These are phyloP conservation scores for Pyrenula aspistea DNA, from an alignment of 495 filamentous ascomycete genomes.

Conservation along the genomic window DNA sequence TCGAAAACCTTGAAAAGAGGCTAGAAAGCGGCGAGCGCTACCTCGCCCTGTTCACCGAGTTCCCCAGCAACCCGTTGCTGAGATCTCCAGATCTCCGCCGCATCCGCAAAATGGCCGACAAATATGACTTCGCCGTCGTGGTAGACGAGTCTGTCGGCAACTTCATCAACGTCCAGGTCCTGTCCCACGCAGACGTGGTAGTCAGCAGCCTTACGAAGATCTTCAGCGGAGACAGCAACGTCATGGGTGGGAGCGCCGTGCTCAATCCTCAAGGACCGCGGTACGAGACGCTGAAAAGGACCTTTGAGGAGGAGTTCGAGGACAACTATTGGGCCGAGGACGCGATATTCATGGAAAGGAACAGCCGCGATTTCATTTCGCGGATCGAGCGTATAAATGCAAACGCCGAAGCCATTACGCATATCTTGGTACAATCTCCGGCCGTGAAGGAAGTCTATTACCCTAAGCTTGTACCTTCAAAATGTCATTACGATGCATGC, in stretches of 20 bases:
- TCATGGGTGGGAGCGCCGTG: conserved; percentile 87
- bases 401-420: conserved; percentile 76
- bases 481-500: conserved; percentile 63
- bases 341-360: conserved; percentile 86
- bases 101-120: conserved; percentile 68
- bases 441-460: conserved; percentile 75
- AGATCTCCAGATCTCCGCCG: conserved; percentile 71
- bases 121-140: conserved; percentile 80
- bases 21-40: conserved; percentile 63
- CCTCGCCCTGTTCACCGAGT: conserved; percentile 85
- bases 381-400: conserved; percentile 75
- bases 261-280: conserved; percentile 69
- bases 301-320: conserved; percentile 55
- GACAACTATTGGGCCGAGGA: conserved; percentile 92
- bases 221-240: conserved; percentile 93
- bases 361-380: conserved; percentile 81
- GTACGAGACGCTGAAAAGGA: conserved; percentile 55
- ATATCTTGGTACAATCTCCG: conserved; percentile 46
- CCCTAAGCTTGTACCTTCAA: conserved; percentile 63
- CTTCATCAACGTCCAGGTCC: conserved; percentile 87
- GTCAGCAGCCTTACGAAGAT: conserved; percentile 93
- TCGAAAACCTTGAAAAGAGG: conserved; percentile 72
- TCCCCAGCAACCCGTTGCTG: conserved; percentile 84
- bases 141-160: conserved; percentile 95
- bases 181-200: conserved; percentile 79